Conservation (phyloP, 306 rosid genomes). For the Heteromeles arbutifolia region DNA sequence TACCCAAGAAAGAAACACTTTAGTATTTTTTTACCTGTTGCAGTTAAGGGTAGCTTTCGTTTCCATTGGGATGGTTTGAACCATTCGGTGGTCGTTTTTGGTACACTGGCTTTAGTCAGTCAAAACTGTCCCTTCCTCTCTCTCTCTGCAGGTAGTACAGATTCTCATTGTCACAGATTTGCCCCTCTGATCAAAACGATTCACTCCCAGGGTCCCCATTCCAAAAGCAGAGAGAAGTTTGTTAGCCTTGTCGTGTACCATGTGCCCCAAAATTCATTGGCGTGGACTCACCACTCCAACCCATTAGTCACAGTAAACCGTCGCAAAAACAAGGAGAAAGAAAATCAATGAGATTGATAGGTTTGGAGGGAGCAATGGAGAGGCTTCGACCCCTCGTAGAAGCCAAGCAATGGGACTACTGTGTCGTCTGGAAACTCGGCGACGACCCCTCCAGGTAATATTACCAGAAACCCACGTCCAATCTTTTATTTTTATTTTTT, state of each 20-base stretch:
- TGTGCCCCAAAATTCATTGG: slow-evolving; percentile 13
- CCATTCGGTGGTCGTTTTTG: slow-evolving; percentile 17
- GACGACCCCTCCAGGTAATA: slow-evolving; percentile 51
- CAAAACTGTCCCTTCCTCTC: slow-evolving; percentile 17
- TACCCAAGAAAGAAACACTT: not conserved
- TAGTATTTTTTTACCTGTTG: not conserved
- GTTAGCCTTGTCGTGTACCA: slow-evolving; percentile 39
- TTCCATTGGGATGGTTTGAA: slow-evolving; percentile 7
- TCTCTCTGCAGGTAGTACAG: slow-evolving; percentile 7
- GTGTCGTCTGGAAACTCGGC: slow-evolving; percentile 68
- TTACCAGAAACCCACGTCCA: not conserved
- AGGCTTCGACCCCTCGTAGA: slow-evolving; percentile 51
- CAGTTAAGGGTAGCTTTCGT: not conserved
- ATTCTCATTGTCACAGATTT: not conserved
- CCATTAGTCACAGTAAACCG: no score
- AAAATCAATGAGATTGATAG: not conserved
- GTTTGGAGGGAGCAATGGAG: slow-evolving; percentile 23
- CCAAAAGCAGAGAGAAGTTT: slow-evolving; percentile 12
- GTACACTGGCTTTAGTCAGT: slow-evolving; percentile 19
- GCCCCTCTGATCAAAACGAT: slow-evolving; percentile 5
- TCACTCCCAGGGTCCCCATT: not conserved
- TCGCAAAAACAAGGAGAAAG: no score
- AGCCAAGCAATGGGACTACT: slow-evolving; percentile 57
- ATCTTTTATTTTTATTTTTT: not conserved
- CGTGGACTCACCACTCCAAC: no score